Evolutionary conservation across 2,329 filamentous ascomycete genomes (phyloP).

Genomic region (Helotiales sp.): DNA sequence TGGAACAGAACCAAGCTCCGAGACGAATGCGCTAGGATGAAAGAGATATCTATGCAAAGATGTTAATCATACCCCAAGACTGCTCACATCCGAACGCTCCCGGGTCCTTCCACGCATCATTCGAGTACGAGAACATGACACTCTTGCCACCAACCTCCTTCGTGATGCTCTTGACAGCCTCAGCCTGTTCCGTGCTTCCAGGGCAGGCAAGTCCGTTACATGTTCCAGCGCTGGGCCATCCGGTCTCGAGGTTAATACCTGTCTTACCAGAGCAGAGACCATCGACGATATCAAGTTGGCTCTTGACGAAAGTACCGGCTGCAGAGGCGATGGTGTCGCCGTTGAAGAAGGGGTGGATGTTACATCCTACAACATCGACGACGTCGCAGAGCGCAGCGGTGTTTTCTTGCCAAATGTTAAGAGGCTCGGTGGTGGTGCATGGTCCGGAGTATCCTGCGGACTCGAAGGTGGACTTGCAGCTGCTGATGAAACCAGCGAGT

Average conservation of each 20-base stretch:
- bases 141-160: slow-evolving; percentile 63
- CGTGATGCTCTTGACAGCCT: slow-evolving; percentile 72
- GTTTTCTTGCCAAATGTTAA: slow-evolving; percentile 71
- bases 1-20: background rate
- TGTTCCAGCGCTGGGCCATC: slow-evolving; percentile 75
- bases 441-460: slow-evolving; percentile 68
- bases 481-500: slow-evolving; percentile 70
- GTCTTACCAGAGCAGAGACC: slow-evolving; percentile 69
- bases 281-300: slow-evolving; percentile 71
- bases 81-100: slow-evolving; percentile 74
- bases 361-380: slow-evolving; percentile 79
- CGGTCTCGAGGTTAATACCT: slow-evolving; percentile 84
- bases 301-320: slow-evolving; percentile 75
- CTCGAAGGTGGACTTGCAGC: slow-evolving; percentile 63
- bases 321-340: slow-evolving; percentile 56
- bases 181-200: slow-evolving; percentile 63
- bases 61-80: slow-evolving; percentile 62
- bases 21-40: too few species aligned
- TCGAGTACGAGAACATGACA: slow-evolving; percentile 78
- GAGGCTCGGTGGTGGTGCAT: slow-evolving; percentile 83
- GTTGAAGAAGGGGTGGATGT: slow-evolving; percentile 97
- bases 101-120: slow-evolving; percentile 80
- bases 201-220: slow-evolving; percentile 74
- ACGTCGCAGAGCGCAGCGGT: slow-evolving; percentile 64
- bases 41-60: slow-evolving; percentile 18